phyloP scores from a whole-genome alignment of 805 yeast species.

The Vanderwaltozyma tropicalis region DNA sequence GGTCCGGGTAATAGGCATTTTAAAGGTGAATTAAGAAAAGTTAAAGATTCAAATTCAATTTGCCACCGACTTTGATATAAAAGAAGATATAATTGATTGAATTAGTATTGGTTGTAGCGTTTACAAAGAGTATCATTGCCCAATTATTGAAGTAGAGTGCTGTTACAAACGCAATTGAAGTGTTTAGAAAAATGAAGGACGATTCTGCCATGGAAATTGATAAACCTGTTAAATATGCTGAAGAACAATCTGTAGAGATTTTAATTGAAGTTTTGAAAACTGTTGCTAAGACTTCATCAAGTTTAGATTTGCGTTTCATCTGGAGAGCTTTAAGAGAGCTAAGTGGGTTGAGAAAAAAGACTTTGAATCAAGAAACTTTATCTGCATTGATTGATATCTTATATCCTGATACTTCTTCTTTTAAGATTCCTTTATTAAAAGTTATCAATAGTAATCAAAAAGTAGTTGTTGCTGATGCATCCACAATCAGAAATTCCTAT shows the following conservation, averaged over 20 bases:
- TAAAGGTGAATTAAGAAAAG: too few species aligned
- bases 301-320: slow-evolving; percentile 78
- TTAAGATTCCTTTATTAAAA: slow-evolving; percentile 34
- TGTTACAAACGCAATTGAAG: too few species aligned
- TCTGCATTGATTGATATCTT: slow-evolving; percentile 40
- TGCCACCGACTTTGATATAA: neutral
- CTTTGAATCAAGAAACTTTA: slow-evolving; percentile 44
- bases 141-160: too few species aligned
- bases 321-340: slow-evolving; percentile 78
- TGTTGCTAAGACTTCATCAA: slow-evolving; percentile 47
- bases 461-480: slow-evolving; percentile 29
- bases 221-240: slow-evolving; percentile 23
- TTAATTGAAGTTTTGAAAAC: slow-evolving; percentile 27
- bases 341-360: slow-evolving; percentile 56
- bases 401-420: slow-evolving; percentile 43
- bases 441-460: slow-evolving; percentile 30
- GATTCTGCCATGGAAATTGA: slow-evolving; percentile 11
- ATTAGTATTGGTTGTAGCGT: too few species aligned
- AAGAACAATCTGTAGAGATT: slow-evolving; percentile 25
- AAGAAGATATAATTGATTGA: too few species aligned
- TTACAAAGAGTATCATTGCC: too few species aligned
- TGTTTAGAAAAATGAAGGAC: neutral
- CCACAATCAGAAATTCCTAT: slow-evolving; percentile 21
- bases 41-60: too few species aligned
- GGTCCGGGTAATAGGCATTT: too few species aligned